Percentiles rank a stretch among this genome's conserved stretches.
Evolutionary conservation across 768 basidiomycete species (phyloP).

Genomic region (Suillus americanus): DNA sequence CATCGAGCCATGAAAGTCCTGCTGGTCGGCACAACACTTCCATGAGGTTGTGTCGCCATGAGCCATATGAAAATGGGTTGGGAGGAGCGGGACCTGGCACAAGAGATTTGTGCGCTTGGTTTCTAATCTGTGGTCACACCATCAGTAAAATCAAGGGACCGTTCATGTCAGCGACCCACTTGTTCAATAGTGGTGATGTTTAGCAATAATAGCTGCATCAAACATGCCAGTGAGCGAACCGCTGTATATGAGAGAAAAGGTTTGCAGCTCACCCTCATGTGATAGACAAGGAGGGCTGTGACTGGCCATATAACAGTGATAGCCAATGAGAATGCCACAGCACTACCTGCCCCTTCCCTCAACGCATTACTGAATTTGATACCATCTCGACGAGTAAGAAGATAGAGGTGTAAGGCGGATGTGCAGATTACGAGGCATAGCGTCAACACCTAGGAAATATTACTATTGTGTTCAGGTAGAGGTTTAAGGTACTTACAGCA

Average conservation of each 20-base stretch:
- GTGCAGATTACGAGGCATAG: slow-evolving; percentile 78
- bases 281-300: slow-evolving; percentile 74
- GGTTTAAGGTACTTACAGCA: slow-evolving; percentile 50
- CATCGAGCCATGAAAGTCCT: slow-evolving; percentile 80
- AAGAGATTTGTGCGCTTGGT: slow-evolving; percentile 75
- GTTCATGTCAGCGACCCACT: slow-evolving; percentile 43
- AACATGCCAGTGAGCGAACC: slow-evolving; percentile 5
- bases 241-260: not conserved
- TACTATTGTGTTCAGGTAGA: not conserved
- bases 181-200: slow-evolving; percentile 98
- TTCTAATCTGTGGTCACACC: slow-evolving; percentile 62
- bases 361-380: slow-evolving; percentile 49
- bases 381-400: slow-evolving; percentile 54
- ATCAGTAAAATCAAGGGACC: slow-evolving; percentile 10
- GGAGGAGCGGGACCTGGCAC: slow-evolving; percentile 63
- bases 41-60: slow-evolving; percentile 69
- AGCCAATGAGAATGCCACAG: slow-evolving; percentile 73
- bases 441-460: slow-evolving; percentile 57
- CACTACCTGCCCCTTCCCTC: slow-evolving; percentile 66
- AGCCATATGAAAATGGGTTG: slow-evolving; percentile 87
- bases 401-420: slow-evolving; percentile 76
- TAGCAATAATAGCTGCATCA: slow-evolving; percentile 65
- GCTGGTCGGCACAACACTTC: slow-evolving; percentile 79
- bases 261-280: slow-evolving; percentile 67
- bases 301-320: slow-evolving; percentile 83